Evolutionary conservation across 306 rosid species (phyloP), one percentile per base, ranked within the genome.

Genomic region (Hippophae gyantsensis): DNA sequence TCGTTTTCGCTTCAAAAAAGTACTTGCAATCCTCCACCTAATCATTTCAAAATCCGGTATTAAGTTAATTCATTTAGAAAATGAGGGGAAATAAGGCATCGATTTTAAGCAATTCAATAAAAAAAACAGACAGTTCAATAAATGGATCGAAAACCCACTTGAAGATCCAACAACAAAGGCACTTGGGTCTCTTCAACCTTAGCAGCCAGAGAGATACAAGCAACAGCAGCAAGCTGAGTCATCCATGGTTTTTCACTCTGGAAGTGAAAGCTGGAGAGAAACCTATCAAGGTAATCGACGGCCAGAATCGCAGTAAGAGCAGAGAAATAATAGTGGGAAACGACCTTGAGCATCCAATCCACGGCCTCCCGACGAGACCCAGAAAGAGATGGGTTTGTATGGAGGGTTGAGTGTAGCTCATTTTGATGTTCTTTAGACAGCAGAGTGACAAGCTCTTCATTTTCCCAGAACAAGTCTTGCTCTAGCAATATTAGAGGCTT

Each of bases 141-240:
- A 50, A 8, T 32, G 13, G 41, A 54, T 13, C 14, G 5, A 12
- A 40, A 64, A 76, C 84, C 44, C 71, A 90, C 97, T 64, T 89
- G 99, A 7, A 93, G 68, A 67, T 93, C 95, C 10, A 79, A 77
- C 10, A 84, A 64, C 26, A 84, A 82, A 4, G 99, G 97, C 13
- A 93, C 95, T 6, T 84, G 87, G 57, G 89, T 86, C 77, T 93
- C 97, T 53, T 93, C 86, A 6, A 93, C 78, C 57, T 93, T 93
- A 11, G 97, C 99, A 10, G 99, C 99, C 3, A 93, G 75, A 48
- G 99, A 86, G 48, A 93, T 66, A 62, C 85, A 93, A 38, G 97
- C 78, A 6, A 93, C 88, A 12, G 99, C 84, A 27, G 81, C 72
- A 49, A 93, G 95, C 3, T 89, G 95, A 40, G 78, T 76, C 94